A percentile compares a stretch with the other conserved stretches of the same genome.
Evolutionary conservation across 2,329 filamentous ascomycete species (phyloP).

Genomic region (Penicillium corylophilum): DNA sequence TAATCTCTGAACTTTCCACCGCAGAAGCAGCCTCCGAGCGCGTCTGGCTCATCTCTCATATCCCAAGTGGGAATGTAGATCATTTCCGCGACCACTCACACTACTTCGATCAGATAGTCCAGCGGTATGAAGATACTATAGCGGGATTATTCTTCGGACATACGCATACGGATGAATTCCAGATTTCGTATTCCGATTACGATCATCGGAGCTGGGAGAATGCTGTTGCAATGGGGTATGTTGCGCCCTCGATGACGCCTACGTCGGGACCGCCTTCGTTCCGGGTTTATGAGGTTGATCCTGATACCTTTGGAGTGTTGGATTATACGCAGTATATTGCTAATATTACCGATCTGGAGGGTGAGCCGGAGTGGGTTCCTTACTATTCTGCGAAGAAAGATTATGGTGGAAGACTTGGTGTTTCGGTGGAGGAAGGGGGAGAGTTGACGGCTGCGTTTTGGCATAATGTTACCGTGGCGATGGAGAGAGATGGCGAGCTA

Average conservation of each 20-base stretch:
- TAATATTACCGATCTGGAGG: constrained; percentile 49
- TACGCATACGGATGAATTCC: constrained; percentile 58
- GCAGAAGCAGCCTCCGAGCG: constrained; percentile 54
- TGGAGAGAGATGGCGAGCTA: constrained; percentile 44
- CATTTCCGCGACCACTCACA: constrained; percentile 55
- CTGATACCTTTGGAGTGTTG: constrained; percentile 56
- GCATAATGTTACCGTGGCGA: constrained; percentile 55
- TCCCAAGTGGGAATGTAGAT: constrained; percentile 53
- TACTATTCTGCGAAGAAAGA: constrained; percentile 58
- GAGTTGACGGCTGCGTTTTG: constrained; percentile 60
- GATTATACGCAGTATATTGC: constrained; percentile 57
- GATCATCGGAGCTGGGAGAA: constrained; percentile 40
- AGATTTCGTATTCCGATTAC: constrained; percentile 56
- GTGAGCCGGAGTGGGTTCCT: constrained; percentile 53
- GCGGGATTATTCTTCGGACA: constrained; percentile 59
- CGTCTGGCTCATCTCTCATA: constrained; percentile 60
- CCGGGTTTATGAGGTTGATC: constrained; percentile 59
- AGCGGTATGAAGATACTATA: constrained; percentile 55
- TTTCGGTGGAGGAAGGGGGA: not conserved
- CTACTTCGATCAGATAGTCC: constrained; percentile 55
- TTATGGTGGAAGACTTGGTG: constrained; percentile 45
- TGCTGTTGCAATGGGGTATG: constrained; percentile 54
- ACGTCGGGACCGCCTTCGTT: constrained; percentile 58
- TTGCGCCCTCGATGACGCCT: constrained; percentile 56
- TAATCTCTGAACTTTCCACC: constrained; percentile 53